Evolutionary conservation across 2,329 filamentous ascomycete genomes (phyloP), one percentile per base, ranked within the genome.

Genomic region (Pseudocercospora musae): DNA sequence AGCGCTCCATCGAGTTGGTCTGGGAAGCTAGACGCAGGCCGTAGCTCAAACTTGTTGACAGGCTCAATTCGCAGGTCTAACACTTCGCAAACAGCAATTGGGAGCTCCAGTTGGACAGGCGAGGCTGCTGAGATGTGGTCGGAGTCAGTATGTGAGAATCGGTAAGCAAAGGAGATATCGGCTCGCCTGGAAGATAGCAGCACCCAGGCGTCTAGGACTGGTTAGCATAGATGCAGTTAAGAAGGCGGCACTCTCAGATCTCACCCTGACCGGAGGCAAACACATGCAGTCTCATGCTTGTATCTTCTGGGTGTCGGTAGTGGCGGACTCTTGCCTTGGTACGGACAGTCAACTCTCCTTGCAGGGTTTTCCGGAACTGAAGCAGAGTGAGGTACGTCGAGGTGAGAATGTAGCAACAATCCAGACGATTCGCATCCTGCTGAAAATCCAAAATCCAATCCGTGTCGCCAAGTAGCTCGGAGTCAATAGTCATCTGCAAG

Each of bases 371-470:
- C 20, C 60, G 50, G 63, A 67, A 54, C 42, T 74, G 69, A 37
- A 72, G 71, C 20, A 74, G 79, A 33, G 82, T 76, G 0, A 89
- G 59, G 27, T 77, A 77, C 0, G 77, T 78, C 11, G 80, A 81
- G 0, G 87, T 90, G 49, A 90, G 75, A 9, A 90, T 75, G 60
- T 87, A 84, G 1, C 86, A 69, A n/a, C 84, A 80, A 25, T 78
- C 76, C 4, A 78, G 75, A 58, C 81, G 76, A 2, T 73, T 69
- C 0, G 81, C 80, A 61, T 83, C 84, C 8, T 74, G 68, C 65
- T 80, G 79, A 1, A 87, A 70, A 69, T 89, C 84, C 61, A 91
- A 71, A 53, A 91, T 83, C 81, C 82, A 81, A 62, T 78, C 71
- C 3, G 68, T 44, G 0, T 72, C 72, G 8, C 67, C 69, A 6